These are phyloP conservation scores for Bipolaris cookei DNA, from an alignment of 2,329 filamentous ascomycete species.

Conservation along the genomic window DNA sequence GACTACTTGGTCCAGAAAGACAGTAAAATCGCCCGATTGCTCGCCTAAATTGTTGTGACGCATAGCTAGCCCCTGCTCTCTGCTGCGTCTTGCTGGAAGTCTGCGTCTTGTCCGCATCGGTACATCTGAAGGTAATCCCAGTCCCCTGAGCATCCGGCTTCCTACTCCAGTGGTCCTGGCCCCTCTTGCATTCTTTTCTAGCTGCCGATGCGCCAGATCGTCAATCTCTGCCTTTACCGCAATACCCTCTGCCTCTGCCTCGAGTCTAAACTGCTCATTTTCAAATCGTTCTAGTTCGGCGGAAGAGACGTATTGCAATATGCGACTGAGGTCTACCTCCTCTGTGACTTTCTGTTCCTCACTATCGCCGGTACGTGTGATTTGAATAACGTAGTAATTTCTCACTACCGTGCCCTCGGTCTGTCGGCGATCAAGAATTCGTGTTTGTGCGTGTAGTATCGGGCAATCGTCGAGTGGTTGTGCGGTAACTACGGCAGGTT, in stretches of 20 bases:
- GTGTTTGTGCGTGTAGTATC: slow-evolving; percentile 34
- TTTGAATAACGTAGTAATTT: slow-evolving; percentile 36
- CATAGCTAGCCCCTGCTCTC: slow-evolving; percentile 8
- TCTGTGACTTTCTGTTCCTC: slow-evolving; percentile 15
- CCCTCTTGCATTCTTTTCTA: slow-evolving; percentile 36
- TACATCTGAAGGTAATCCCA: slow-evolving; percentile 14
- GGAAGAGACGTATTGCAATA: slow-evolving; percentile 38
- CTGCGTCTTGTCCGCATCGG: slow-evolving; percentile 18
- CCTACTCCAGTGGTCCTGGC: slow-evolving; percentile 15
- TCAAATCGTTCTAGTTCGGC: slow-evolving; percentile 44
- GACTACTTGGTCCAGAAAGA: slow-evolving; percentile 19
- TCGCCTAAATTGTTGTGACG: slow-evolving; percentile 7
- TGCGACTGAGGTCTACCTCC: slow-evolving; percentile 38
- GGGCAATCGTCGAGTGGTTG: slow-evolving; percentile 33
- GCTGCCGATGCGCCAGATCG: slow-evolving; percentile 22
- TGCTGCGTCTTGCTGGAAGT: slow-evolving; percentile 20
- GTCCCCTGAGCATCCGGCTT: slow-evolving; percentile 17
- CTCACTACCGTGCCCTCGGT: slow-evolving; percentile 31
- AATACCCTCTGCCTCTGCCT: slow-evolving; percentile 36
- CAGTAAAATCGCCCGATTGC: slow-evolving; percentile 6
- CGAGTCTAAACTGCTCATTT: slow-evolving; percentile 38
- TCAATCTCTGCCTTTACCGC: slow-evolving; percentile 30
- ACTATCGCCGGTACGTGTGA: slow-evolving; percentile 13
- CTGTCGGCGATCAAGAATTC: slow-evolving; percentile 40
- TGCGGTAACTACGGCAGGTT: slow-evolving; percentile 35